Conservation (phyloP, 2,329 filamentous ascomycete species). For the Aspergillus caelatus region DNA sequence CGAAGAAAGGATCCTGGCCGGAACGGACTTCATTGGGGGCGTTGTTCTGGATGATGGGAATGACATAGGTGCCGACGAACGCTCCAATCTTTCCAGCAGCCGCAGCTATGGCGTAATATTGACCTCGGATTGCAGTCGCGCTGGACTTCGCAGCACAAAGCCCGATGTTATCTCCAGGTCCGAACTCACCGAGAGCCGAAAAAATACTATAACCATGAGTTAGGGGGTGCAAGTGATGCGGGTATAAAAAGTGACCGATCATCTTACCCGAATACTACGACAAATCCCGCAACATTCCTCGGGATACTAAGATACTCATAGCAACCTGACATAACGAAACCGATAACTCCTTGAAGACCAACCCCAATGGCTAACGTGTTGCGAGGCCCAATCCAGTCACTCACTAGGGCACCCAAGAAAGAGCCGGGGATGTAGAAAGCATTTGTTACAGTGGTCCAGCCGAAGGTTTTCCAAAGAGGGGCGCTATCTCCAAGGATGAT, state of each 20-base stretch:
- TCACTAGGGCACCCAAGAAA: slow-evolving; percentile 73
- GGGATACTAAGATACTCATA: slow-evolving; percentile 71
- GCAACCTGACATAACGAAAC: slow-evolving; percentile 84
- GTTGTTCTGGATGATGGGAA: slow-evolving; percentile 68
- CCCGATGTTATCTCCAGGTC: slow-evolving; percentile 90
- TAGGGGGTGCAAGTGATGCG: background rate
- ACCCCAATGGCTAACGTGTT: slow-evolving; percentile 74
- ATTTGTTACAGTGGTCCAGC: slow-evolving; percentile 88
- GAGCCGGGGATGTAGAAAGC: slow-evolving; percentile 87
- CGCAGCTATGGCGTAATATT: slow-evolving; percentile 62
- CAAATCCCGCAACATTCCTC: slow-evolving; percentile 71
- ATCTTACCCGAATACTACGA: slow-evolving; percentile 70
- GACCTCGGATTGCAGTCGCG: slow-evolving; percentile 82
- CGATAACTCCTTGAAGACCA: slow-evolving; percentile 71
- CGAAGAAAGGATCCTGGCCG: slow-evolving; percentile 88
- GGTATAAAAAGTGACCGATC: too few species aligned
- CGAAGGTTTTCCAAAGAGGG: slow-evolving; percentile 75
- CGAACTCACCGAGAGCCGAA: slow-evolving; percentile 75
- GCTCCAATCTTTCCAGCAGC: slow-evolving; percentile 58
- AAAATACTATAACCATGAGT: slow-evolving; percentile 58
- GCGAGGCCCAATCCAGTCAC: slow-evolving; percentile 78
- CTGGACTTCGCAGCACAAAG: slow-evolving; percentile 84
- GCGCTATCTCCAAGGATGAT: slow-evolving; percentile 64
- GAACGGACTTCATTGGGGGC: slow-evolving; percentile 58
- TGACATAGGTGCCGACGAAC: slow-evolving; percentile 83